Base-by-base conservation (phyloP, 768 basidiomycete species). In the Polyporus arcularius region DNA sequence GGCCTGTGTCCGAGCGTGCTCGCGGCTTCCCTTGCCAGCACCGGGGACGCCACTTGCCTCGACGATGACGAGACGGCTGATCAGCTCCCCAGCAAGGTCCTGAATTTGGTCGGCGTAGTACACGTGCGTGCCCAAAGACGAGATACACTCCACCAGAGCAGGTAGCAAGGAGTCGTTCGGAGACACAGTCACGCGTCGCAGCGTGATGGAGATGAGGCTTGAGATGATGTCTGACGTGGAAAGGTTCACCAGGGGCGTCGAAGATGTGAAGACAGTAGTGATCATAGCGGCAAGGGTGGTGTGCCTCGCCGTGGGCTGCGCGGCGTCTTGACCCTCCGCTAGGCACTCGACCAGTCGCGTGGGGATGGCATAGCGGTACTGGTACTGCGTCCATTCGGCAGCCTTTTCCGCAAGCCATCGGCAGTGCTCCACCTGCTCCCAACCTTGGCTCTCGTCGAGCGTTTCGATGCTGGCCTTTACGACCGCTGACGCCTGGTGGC, bases 41-140 rank as follows among this genome's bases (percentile, higher is more conserved):
- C 76, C 77, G 0, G 80, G 67, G 3, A 84, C 70, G 7, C 87
- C 87, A 65, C 85, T 87, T 3, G 83, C 76, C 66, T 95, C 90
- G 28, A 95, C 75, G 3, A 84, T 76, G 4, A 87, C 79, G 15
- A 97, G 80, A 16, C 93, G 86, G 62, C 82, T 83, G 43, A 94
- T 84, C 47, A 96, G 75, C 72, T 96, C 95, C 57, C 86, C 88
- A 1, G 92, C 86, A 46, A 97, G 85, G 70, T 97, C 96, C 69
- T 94, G 92, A 52, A 95, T 93, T 74, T 98, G 96, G 73, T 97
- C 96, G 41, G 93, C 90, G 70, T 98, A 98, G 77, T 97, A 96
- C 55, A 96, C 87, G 69, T 96, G 94, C 11, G 89, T 86, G 39
- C 94, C 94, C 11, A 98, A 79, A 0, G 94, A 91, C 2, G 89